Evolutionary conservation across 1,284 basidiomycete genomes (phyloP), one percentile per base, ranked within the genome.

Genomic region (Fistulina hepatica): DNA sequence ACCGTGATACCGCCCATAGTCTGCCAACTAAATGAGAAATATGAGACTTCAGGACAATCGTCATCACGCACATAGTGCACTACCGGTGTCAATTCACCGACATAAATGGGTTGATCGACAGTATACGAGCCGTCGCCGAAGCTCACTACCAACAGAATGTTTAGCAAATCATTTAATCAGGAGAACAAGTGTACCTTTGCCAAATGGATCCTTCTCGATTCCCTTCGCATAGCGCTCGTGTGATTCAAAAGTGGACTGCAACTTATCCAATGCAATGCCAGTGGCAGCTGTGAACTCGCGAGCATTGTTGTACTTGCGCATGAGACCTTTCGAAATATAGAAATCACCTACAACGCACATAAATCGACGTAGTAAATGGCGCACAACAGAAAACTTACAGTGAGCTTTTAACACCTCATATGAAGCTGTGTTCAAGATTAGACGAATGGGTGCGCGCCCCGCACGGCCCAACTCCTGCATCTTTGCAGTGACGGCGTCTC

Each of bases 1-100:
- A 90, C 84, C 64, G 86, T 76, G 39, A 90, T 73, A 52, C 86
- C 86, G 46, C 88, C 88, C 86, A 89, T 89, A 33, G 84, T 89
- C 51, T 54, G 25, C 17, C 28, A 32, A 16, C n/a, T 21, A 22
- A 25, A 19, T 20, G 12, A 31, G 11, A 16, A 24, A 20, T 4
- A 21, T 7, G 34, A 11, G 16, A 21, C n/a, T n/a, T n/a, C n/a
- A n/a, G n/a, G 20, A 38, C 23, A 27, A 33, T n/a, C 12, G 11
- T 21, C 8, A 12, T 9, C 20, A 47, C 50, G 41, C 27, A 53
- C 52, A 59, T 84, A 88, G 61, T 88, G 84, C 5, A 88, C 69
- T 19, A 85, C 83, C 21, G 82, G 82, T 12, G 79, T 79, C 76
- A 85, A 84, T 45, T 79, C 59, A 8, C 86, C 84, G 48, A 88